Conservation (phyloP, 805 yeast genomes). For the Metschnikowia lunata region DNA sequence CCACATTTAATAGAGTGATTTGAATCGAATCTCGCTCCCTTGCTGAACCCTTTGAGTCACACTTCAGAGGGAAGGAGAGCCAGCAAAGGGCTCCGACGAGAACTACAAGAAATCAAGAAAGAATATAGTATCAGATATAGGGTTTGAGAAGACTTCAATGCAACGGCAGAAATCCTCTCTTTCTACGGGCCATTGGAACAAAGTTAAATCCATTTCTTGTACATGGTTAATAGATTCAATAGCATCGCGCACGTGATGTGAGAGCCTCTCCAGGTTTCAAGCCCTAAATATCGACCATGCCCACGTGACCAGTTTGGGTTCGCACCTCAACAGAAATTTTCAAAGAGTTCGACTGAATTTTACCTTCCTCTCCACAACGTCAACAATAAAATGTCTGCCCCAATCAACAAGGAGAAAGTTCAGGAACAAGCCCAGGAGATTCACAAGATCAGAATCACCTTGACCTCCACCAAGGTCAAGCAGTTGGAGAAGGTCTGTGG, state of each 20-base stretch:
- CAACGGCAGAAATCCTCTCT: too few relatives aligned
- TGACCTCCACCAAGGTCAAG: constrained; percentile 98
- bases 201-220: too few relatives aligned
- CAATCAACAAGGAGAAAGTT: constrained; percentile 78
- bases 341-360: constrained; percentile 1
- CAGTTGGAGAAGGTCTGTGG: constrained; percentile 94
- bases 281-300: constrained; percentile 3
- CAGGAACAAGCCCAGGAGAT: constrained; percentile 77
- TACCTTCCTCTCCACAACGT: constrained; percentile 31
- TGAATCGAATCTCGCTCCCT: too few relatives aligned
- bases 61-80: too few relatives aligned
- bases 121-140: too few relatives aligned
- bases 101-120: too few relatives aligned
- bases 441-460: constrained; percentile 98
- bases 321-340: constrained; percentile 7
- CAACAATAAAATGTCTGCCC: constrained; percentile 61
- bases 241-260: constrained; percentile 2
- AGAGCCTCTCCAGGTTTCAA: constrained; percentile 6
- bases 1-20: too few relatives aligned
- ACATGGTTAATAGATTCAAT: too few relatives aligned
- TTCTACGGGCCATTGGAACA: too few relatives aligned
- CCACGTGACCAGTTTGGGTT: constrained; percentile 7
- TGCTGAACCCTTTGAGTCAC: too few relatives aligned
- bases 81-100: too few relatives aligned
- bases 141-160: too few relatives aligned